Base-by-base conservation (phyloP, 352 stramenopile species). In the Phytophthora vignae region DNA sequence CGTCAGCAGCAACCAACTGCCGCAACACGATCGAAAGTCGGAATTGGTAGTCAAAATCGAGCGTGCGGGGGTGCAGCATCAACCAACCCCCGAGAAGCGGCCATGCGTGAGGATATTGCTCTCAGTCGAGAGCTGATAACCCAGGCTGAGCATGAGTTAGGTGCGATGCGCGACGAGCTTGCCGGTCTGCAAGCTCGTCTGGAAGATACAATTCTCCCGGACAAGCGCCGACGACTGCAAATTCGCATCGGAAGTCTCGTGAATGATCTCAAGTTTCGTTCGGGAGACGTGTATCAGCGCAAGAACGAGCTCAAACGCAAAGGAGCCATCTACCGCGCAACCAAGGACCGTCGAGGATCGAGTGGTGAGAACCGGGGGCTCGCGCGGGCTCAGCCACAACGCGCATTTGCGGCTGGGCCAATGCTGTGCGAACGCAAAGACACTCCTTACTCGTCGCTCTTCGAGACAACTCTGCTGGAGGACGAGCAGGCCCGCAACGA, bases 251-350 rank as follows among this genome's bases (percentile, higher is more conserved):
- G 81, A 2, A 70, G 54, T 31, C 71, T 91, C 12, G 79, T 73
- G 21, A 91, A 93, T 42, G 70, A 90, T 4, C 72, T 94, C 60
- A 88, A 91, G 65, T 84, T 85, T 22, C 81, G 82, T 15, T 85
- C 83, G 0, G 88, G 85, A 10, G 87, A 93, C 36, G 55, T 93
- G 17, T 95, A 87, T 56, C 86, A 94, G 64, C 83, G 88, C 17
- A 82, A 78, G 61, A 94, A 95, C 67, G 85, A 94, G 53, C 73
- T 95, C 14, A 85, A 83, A 33, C 80, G 82, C 27, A 90, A 90
- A 40, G 81, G 88, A 54, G 69, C 74, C 14, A 79, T 81, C n/a
- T 83, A 68, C 25, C 80, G 67, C 5, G 42, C 33, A 7, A 60
- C 42, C 3, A 77, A 56, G 71, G 64, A 50, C 25, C 53, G 53